Evolutionary conservation across 1,284 basidiomycete genomes (phyloP).

Genomic region (Cryptococcus jaspeensis): DNA sequence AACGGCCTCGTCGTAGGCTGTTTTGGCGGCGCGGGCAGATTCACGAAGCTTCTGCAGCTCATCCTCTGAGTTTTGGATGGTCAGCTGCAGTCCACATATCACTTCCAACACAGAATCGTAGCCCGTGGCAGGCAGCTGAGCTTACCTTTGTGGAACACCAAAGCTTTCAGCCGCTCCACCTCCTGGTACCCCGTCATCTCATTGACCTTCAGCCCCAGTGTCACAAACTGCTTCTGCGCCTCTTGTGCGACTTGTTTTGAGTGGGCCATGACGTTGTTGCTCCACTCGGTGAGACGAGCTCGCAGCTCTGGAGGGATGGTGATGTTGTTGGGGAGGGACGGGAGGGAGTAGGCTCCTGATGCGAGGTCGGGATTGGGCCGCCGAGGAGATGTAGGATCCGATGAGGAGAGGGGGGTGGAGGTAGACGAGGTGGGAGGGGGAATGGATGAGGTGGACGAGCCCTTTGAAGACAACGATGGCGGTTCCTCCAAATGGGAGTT

Average conservation of each 20-base stretch:
- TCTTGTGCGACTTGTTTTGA: conserved; percentile 20
- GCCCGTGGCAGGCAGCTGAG: no score
- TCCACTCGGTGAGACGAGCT: conserved; percentile 13
- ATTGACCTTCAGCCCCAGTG: conserved; percentile 75
- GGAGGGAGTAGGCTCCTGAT: background rate
- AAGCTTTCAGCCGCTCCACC: conserved; percentile 75
- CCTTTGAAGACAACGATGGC: background rate
- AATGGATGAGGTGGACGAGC: no score
- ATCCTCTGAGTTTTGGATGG: conserved; percentile 30
- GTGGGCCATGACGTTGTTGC: conserved; percentile 7
- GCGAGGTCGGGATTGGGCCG: background rate
- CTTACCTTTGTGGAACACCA: conserved; percentile 77
- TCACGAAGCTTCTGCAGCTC: conserved; percentile 56
- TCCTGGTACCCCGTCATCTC: conserved; percentile 84
- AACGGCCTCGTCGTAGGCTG: conserved; percentile 70
- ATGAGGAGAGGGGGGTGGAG: background rate
- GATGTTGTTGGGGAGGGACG: background rate
- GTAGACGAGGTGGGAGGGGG: background rate
- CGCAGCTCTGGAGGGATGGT: conserved; percentile 10
- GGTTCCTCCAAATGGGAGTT: background rate
- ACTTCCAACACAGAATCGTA: background rate
- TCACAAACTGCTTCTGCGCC: conserved; percentile 59
- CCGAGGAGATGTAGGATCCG: background rate
- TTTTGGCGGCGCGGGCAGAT: conserved; percentile 67
- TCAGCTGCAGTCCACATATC: background rate